Evolutionary conservation across 2,329 filamentous ascomycete genomes (phyloP), one percentile per base, ranked within the genome.

Genomic region (Botrytis porri): DNA sequence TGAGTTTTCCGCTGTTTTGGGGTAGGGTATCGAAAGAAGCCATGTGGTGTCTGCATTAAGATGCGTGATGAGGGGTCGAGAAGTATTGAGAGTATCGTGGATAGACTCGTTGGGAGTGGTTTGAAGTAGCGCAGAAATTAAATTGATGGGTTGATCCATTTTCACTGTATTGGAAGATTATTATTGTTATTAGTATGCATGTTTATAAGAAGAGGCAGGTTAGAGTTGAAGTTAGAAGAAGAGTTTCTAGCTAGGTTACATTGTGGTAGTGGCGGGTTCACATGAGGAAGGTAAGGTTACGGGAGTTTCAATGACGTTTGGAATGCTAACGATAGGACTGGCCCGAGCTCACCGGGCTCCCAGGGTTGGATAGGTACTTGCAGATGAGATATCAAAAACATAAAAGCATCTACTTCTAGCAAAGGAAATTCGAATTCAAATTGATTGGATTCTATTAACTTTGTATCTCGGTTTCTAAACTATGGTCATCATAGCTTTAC

Each of bases 41-140:
- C 90, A 92, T 35, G 86, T 88, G 7, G 88, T 90, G 81, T 92
- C 89, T 76, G 87, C 89, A 80, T 91, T 92, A 45, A 92, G 83
- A 80, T 92, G 89, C 70, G 88, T 87, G 14, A 92, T 84, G 59
- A 91, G 78, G 1, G 87, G 87, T 39, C 86, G 83, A 59, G 82
- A 83, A 39, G 67, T 51, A 39, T 43, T 29, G 22, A 63, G 59
- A 45, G 69, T 32, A 39, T 70, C 22, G 54, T 43, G 57, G 18
- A 70, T 70, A 41, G 69, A 70, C 20, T 61, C 43, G n/a, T 48
- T 29, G 39, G 20, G 43, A 9, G 54, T 51, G 20, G 39, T 4
- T 35, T 43, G 66, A 1, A 35, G 66, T 25, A 63, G 69, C 29
- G 37, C 69, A 18, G 57, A 70, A n/a, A 63, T n/a, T 5, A 63